phyloP scores from a whole-genome alignment of 169 alveolate genomes.

The Toxoplasma gondii region DNA sequence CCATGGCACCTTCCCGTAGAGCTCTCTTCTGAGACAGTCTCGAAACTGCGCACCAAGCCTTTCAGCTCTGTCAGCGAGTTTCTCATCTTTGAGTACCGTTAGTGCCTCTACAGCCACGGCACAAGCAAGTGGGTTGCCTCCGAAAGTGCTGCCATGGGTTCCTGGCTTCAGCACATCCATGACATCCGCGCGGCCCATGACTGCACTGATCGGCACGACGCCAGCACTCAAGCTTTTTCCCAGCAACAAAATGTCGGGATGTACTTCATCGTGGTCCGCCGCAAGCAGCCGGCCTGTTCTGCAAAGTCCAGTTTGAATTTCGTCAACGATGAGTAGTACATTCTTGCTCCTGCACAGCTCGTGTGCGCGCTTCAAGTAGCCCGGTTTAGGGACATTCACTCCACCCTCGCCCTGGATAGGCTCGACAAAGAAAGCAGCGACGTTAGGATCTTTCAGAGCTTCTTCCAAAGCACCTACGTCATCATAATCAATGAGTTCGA shows the following conservation, averaged over 20 bases:
- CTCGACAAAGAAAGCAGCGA: constrained; percentile 90
- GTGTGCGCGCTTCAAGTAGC: constrained; percentile 82
- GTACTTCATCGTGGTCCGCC: constrained; percentile 79
- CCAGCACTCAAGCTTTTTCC: constrained; percentile 95
- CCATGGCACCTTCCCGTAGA: constrained; percentile 54
- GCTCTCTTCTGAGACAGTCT: background rate
- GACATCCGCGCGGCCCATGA: constrained; percentile 86
- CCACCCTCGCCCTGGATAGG: constrained; percentile 97
- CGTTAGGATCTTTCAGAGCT: constrained; percentile 80
- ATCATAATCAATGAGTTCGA: constrained; percentile 78
- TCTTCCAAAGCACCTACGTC: constrained; percentile 72
- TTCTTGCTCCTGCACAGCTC: constrained; percentile 80
- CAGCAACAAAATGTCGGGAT: constrained; percentile 89
- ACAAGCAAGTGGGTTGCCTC: constrained; percentile 90
- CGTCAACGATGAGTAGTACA: constrained; percentile 87
- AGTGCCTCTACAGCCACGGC: constrained; percentile 88
- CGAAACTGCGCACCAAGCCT: constrained; percentile 30
- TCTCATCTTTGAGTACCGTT: constrained; percentile 85
- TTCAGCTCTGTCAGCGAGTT: constrained; percentile 85
- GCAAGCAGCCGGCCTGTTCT: constrained; percentile 91
- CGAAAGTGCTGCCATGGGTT: constrained; percentile 94
- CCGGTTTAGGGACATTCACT: constrained; percentile 89
- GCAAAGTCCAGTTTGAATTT: constrained; percentile 93
- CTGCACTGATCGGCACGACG: constrained; percentile 90
- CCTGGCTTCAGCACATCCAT: constrained; percentile 92